A percentile compares a stretch with the other conserved stretches of the same genome.
Conservation (phyloP, 106 monocot species). For the Phalaenopsis equestris region DNA sequence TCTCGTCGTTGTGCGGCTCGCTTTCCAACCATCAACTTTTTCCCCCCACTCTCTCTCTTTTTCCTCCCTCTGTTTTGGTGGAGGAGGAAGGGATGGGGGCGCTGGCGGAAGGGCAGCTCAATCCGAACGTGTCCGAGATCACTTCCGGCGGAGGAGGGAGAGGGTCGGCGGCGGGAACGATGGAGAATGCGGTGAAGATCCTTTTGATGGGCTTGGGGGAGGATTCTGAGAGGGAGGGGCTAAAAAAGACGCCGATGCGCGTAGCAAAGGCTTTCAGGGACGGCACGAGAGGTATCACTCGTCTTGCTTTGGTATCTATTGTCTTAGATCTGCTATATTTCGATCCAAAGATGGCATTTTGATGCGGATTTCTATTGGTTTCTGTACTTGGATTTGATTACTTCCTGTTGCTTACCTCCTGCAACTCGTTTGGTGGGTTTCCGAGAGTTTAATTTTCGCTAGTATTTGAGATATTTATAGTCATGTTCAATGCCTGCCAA, state of each 20-base stretch:
- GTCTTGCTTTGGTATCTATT: neutral
- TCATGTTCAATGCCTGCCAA: too few species aligned
- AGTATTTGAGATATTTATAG: too few species aligned
- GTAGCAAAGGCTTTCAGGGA: slow-evolving; percentile 57
- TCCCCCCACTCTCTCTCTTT: neutral
- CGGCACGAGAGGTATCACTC: slow-evolving; percentile 40
- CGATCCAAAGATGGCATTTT: neutral
- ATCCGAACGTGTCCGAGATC: neutral
- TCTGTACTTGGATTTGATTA: neutral
- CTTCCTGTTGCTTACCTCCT: too few species aligned
- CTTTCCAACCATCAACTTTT: neutral
- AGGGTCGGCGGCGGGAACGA: slow-evolving; percentile 4
- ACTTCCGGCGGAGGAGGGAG: slow-evolving; percentile 6
- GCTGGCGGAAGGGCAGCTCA: slow-evolving; percentile 13
- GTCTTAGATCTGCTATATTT: neutral
- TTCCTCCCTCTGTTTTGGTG: neutral
- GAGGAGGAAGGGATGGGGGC: slow-evolving; percentile 14
- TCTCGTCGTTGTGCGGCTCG: neutral
- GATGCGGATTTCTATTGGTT: neutral
- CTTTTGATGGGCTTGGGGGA: slow-evolving; percentile 44
- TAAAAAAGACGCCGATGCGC: slow-evolving; percentile 53
- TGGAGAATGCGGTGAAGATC: slow-evolving; percentile 50
- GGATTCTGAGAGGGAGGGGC: slow-evolving; percentile 42
- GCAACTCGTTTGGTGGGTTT: too few species aligned
- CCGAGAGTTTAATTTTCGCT: too few species aligned